Percentiles rank a stretch among this genome's conserved stretches.
These are phyloP conservation scores for Thelephora terrestris DNA, from an alignment of 1,284 basidiomycete species.

Conservation along the genomic window DNA sequence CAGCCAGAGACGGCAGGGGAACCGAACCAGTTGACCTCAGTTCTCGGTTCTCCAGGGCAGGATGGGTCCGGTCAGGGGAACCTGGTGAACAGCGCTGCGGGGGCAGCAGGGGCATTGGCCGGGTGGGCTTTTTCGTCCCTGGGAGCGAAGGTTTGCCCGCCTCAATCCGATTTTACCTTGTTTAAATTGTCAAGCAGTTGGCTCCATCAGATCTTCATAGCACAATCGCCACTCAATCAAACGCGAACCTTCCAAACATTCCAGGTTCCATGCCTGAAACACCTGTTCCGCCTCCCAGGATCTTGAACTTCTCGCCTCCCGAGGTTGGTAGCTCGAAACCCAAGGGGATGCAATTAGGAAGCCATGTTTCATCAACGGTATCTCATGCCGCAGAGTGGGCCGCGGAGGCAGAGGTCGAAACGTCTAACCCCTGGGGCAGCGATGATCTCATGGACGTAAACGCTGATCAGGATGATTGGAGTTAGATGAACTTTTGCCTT, in stretches of 20 bases:
- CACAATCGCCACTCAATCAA: slow-evolving; percentile 33
- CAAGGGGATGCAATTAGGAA: slow-evolving; percentile 66
- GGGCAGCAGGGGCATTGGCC: slow-evolving; percentile 82
- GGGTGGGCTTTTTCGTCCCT: slow-evolving; percentile 92
- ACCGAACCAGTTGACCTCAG: slow-evolving; percentile 27
- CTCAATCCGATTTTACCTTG: neutral
- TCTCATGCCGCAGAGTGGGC: slow-evolving; percentile 14
- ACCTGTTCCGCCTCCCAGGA: no score
- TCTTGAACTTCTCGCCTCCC: neutral
- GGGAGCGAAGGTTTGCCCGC: slow-evolving; percentile 47
- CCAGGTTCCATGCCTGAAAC: no score
- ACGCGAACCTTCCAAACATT: slow-evolving; percentile 14
- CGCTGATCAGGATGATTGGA: slow-evolving; percentile 89
- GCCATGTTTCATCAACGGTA: slow-evolving; percentile 21
- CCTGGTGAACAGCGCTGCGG: slow-evolving; percentile 77
- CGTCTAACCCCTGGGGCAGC: slow-evolving; percentile 53
- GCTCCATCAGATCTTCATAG: slow-evolving; percentile 64
- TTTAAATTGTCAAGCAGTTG: slow-evolving; percentile 32
- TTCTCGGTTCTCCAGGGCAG: slow-evolving; percentile 17
- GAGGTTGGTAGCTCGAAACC: slow-evolving; percentile 16
- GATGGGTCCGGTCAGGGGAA: slow-evolving; percentile 35
- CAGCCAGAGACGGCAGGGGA: slow-evolving; percentile 59
- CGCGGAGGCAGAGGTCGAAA: slow-evolving; percentile 15
- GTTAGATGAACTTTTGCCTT: slow-evolving; percentile 31
- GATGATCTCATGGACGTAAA: slow-evolving; percentile 86